Base-by-base conservation (phyloP, 306 rosid species). In the Rubus parviflorus region DNA sequence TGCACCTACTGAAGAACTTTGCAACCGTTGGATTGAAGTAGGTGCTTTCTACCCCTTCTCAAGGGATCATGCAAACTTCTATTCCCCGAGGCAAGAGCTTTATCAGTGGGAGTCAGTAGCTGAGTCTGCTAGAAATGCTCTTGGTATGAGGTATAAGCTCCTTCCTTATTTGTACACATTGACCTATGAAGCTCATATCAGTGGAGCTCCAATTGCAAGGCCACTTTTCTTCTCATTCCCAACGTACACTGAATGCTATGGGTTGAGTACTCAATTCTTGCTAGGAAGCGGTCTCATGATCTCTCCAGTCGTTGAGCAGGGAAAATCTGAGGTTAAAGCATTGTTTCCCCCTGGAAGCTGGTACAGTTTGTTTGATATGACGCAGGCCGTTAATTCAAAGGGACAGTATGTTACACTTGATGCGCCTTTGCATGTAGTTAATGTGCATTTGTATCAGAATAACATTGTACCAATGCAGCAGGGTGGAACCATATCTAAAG, bases 31-130 rank as follows among this genome's bases (percentile, higher is more conserved):
- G 99, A 95, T 95, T 58, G 97, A 95, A 85, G 89, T 92, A 0
- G 99, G 99, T 1, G 99, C 99, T 37, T 95, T 95, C 89, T 95
- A 95, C 68, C 97, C 97, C 8, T 95, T 95, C 81, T 95, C 99
- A 56, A 89, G 97, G 76, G 99, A 95, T 72, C 98, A 95, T 79
- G 97, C 99, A 15, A 92, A 92, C 79, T 90, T 47, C 82, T 88
- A 87, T 83, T 92, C 99, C 72, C 99, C 97, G 16, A 87, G 99
- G 75, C 99, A 95, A 70, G 99, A 92, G 87, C 97, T 92, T 89
- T 92, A 95, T 77, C 97, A 89, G 80, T 95, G 99, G 99, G 82
- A 89, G 5, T 90, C 99, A 0, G 99, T 95, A 4, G 97, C 97
- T 1, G 75, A 82, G 75, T 92, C 97, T 47, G 97, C 97, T 54